phyloP scores from a whole-genome alignment of 1,284 basidiomycete genomes.

The Ustilago curta region DNA sequence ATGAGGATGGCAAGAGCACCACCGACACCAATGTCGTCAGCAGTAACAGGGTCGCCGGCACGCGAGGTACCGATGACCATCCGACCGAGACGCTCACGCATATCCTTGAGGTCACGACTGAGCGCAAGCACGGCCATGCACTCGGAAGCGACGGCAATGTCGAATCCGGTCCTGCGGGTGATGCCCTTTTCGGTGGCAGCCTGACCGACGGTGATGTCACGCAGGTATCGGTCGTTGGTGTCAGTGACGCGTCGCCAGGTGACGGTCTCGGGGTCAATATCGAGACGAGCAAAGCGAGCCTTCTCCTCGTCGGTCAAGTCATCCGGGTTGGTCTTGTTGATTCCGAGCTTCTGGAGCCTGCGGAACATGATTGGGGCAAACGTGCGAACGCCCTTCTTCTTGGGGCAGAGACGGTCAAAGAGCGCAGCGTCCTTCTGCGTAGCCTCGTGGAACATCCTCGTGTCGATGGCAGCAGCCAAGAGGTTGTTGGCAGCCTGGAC shows the following conservation, averaged over 20 bases:
- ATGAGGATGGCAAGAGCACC: constrained; percentile 96
- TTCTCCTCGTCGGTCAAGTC: constrained; percentile 93
- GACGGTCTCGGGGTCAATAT: constrained; percentile 90
- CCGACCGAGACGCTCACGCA: constrained; percentile 87
- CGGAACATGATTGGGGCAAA: constrained; percentile 97
- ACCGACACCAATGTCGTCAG: constrained; percentile 94
- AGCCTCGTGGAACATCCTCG: constrained; percentile 97
- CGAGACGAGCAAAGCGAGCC: constrained; percentile 87
- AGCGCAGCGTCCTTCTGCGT: constrained; percentile 95
- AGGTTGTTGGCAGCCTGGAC: constrained; percentile 98
- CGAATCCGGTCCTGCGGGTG: constrained; percentile 89
- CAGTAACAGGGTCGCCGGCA: constrained; percentile 89
- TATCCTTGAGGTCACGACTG: constrained; percentile 87
- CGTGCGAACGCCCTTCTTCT: constrained; percentile 92
- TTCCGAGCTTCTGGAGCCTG: constrained; percentile 92
- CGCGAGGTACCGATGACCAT: constrained; percentile 99
- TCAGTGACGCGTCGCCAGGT: constrained; percentile 98
- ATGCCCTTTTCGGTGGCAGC: constrained; percentile 90
- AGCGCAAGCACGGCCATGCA: constrained; percentile 98
- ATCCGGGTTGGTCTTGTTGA: constrained; percentile 92
- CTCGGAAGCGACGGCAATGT: constrained; percentile 97
- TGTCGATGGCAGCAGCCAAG: constrained; percentile 93
- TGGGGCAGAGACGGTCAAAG: constrained; percentile 90
- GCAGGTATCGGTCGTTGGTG: constrained; percentile 95
- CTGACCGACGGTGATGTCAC: constrained; percentile 92